These are phyloP conservation scores for Helenozyma rhizophorensis DNA, from an alignment of 805 yeast genomes.

Conservation along the genomic window DNA sequence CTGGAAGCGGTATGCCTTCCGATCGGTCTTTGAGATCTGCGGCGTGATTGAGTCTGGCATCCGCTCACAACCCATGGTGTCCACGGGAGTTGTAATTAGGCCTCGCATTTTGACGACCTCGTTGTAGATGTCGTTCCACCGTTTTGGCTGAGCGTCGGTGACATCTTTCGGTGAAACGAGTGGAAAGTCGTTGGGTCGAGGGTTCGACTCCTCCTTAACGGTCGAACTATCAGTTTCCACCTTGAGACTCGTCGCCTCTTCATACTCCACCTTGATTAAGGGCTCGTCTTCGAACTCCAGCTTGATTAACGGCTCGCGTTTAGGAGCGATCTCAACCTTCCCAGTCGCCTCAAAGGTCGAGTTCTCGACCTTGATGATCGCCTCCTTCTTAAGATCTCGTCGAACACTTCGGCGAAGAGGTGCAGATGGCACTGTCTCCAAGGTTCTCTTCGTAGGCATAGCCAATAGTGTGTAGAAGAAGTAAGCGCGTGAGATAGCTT, in stretches of 20 bases:
- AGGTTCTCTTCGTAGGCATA: slow-evolving; percentile 1
- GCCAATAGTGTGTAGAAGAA: no score
- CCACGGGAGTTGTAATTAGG: slow-evolving; percentile 75
- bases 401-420: slow-evolving; percentile 5
- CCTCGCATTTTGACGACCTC: slow-evolving; percentile 64
- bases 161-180: slow-evolving; percentile 7
- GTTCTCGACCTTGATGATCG: no score
- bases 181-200: slow-evolving; percentile 10
- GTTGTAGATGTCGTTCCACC: slow-evolving; percentile 55
- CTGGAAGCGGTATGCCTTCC: slow-evolving; percentile 58
- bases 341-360: no score
- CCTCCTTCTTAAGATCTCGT: not conserved
- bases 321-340: no score
- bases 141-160: slow-evolving; percentile 14
- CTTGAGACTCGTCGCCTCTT: not conserved
- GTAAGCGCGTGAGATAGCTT: no score
- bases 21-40: slow-evolving; percentile 25
- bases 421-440: not conserved
- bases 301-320: no score
- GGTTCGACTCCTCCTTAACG: not conserved
- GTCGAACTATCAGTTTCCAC: not conserved
- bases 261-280: slow-evolving; percentile 7
- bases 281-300: slow-evolving; percentile 3
- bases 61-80: slow-evolving; percentile 78
- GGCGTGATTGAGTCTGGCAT: slow-evolving; percentile 44